Base-by-base conservation (phyloP, 2,329 filamentous ascomycete species). In the Talaromyces sp. region DNA sequence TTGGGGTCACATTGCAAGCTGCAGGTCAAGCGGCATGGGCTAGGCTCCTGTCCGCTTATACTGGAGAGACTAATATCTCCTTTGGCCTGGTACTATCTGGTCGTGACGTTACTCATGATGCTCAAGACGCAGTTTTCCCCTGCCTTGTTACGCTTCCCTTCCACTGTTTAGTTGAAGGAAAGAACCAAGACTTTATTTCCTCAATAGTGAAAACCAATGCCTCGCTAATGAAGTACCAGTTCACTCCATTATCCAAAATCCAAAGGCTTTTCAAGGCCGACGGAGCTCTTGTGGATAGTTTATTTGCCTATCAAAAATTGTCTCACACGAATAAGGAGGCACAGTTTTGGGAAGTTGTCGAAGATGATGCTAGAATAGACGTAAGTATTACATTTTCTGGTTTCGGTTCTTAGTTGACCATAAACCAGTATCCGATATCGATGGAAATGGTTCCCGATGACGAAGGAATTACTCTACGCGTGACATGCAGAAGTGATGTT, bases 31-130 rank as follows among this genome's bases (percentile, higher is more conserved):
- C 87, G 3, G 85, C 90, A 2, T 97, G 93, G 93, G 83, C 89
- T 2, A 82, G 87, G 7, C 70, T 97, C 0, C 79, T 97, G 0
- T 82, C 89, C 0, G 85, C 87, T 0, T 96, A 96, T 68, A 82
- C 88, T 14, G 92, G 92, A 1, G 92, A 96, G 70, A 69, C 78
- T 2, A 82, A 82, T 5, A 87, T 95, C 0, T 88, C 88, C 0
- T 96, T 95, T 71, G 94, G 93, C 0, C 82, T 90, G 14, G 90
- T 93, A 0, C 79, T 96, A 7, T 93, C 93, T 8, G 92, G 92
- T 0, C 82, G 92, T 36, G 86, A 79, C 33, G 69, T 83, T 3
- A 81, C 82, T 0, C 82, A 88, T 4, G 78, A 82, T n/a, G 85
- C 87, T 0, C 80, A 83, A 18, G 71, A 81, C 5, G 82, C 84